Base-by-base conservation (phyloP, 2,329 filamentous ascomycete species). In the Fusarium haematococcum region DNA sequence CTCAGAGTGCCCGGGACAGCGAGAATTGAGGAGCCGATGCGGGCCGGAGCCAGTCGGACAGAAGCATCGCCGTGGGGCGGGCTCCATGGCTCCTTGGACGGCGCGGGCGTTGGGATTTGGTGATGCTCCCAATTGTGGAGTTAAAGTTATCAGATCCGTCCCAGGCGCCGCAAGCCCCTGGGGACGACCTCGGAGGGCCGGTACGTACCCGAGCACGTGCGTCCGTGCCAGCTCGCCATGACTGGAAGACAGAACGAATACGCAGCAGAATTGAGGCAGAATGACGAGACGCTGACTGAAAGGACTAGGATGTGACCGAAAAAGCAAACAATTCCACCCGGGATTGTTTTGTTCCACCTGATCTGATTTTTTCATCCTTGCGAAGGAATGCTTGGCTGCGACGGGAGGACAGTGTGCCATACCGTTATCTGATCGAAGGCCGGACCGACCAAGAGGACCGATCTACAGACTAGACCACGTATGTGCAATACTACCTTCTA, bases 71-170 rank as follows among this genome's bases (percentile, higher is more conserved):
- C 74, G 70, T 71, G 76, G 76, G 72, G 66, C 74, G 27, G 69
- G 32, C 62, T 58, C 75, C 73, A 74, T 74, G 16, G 20, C 25
- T 57, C 37, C 27, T 54, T 65, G 20, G 60, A 60, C 50, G 57
- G 33, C 57, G 68, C 25, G 60, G 71, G 64, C 67, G 58, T 64
- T 74, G 61, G 64, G 68, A 48, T 39, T 52, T 37, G 63, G 58
- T 75, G 50, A 69, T 65, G 50, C 62, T 52, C 41, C 63, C 41
- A 63, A 54, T 41, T 76, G 74, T 77, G 78, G 77, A 78, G 76
- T 71, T 78, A 70, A 72, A 77, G 79, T 80, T 80, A 80, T 80
- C 79, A 79, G 79, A 80, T 80, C 79, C 73, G 75, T 74, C 61
- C 67, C 71, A 45, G 32, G 63, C 60, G 59, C 60, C 48, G 48